phyloP scores from a whole-genome alignment of 2,329 filamentous ascomycete species.

The Emmonsia crescens region DNA sequence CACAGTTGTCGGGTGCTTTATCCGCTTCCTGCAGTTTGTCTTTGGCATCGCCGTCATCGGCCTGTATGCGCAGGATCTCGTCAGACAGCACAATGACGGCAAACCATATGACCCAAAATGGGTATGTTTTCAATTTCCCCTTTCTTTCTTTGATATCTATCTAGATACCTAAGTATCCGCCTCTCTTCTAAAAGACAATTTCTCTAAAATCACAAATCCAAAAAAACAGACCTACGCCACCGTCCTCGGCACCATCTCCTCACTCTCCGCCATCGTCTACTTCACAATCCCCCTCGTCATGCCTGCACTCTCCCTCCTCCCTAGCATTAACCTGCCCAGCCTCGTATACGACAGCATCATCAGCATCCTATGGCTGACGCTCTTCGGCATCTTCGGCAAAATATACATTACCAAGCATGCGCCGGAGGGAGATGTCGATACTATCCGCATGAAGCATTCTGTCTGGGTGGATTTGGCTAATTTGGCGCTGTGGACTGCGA shows the following conservation, averaged over 20 bases:
- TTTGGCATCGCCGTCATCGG: slow-evolving; percentile 67
- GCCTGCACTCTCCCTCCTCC: slow-evolving; percentile 21
- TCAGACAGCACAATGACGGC: slow-evolving; percentile 40
- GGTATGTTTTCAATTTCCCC: slow-evolving; percentile 41
- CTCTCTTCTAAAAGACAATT: background rate
- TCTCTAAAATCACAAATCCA: slow-evolving; percentile 5
- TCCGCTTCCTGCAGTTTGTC: slow-evolving; percentile 68
- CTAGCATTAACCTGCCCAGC: slow-evolving; percentile 24
- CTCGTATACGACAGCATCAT: slow-evolving; percentile 62
- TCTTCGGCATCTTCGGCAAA: slow-evolving; percentile 75
- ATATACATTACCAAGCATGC: slow-evolving; percentile 54
- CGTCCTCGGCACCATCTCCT: slow-evolving; percentile 55
- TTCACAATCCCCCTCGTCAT: slow-evolving; percentile 48
- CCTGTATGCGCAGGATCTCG: slow-evolving; percentile 63
- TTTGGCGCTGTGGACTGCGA: slow-evolving; percentile 64
- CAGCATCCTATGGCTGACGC: slow-evolving; percentile 66
- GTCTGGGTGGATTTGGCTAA: slow-evolving; percentile 73
- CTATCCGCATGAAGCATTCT: slow-evolving; percentile 71
- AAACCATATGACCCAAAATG: slow-evolving; percentile 55
- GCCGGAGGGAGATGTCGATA: slow-evolving; percentile 37
- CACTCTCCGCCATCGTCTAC: slow-evolving; percentile 55
- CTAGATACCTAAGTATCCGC: background rate
- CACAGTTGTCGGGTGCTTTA: slow-evolving; percentile 24
- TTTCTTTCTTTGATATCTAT: slow-evolving; percentile 1
- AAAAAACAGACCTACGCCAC: slow-evolving; percentile 55